Evolutionary conservation across 345 rosid genomes (phyloP), one percentile per base, ranked within the genome.

Genomic region (Citrus glauca): DNA sequence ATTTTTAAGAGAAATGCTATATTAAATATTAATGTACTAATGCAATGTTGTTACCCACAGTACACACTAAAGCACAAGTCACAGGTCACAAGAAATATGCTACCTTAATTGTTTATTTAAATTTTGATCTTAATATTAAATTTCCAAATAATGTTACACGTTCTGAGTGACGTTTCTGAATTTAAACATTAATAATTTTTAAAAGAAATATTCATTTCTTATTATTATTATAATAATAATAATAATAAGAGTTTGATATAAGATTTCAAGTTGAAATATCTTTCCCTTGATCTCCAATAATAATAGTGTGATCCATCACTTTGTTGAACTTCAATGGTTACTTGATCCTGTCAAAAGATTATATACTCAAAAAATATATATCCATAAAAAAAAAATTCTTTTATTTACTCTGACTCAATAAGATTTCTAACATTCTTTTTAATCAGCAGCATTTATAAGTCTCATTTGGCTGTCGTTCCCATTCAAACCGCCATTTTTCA

Each of bases 401-500:
- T 86, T 40, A 82, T 82, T 84, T 53, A 11, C 35, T 56, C 55
- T 27, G 73, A 73, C 85, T 86, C 81, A 33, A 75, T 66, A 48
- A 37, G 25, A 65, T 37, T 72, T 59, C 2, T 60, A 59, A 6
- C 28, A 32, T 60, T 28, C 55, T 60, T 22, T 20, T 40, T 7
- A 8, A 25, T 2, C 20, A 24, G 22, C 20, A 8, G 13, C 1
- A 25, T 73, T 53, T 53, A 53, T 33, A 66, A 65, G 80, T 75
- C 85, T 80, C 59, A 62, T 71, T 63, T 55, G 84, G 85, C 78
- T 78, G 82, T 83, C 80, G 56, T 73, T 77, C 76, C 81, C 16
- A 57, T 81, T 85, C 84, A 77, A 76, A 69, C 80, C 25, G 74
- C 83, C 81, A 42, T 79, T 79, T 80, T 53, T 57, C 65, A 42